phyloP scores from a whole-genome alignment of 2,329 filamentous ascomycete genomes.

The Fusarium guadeloupense region DNA sequence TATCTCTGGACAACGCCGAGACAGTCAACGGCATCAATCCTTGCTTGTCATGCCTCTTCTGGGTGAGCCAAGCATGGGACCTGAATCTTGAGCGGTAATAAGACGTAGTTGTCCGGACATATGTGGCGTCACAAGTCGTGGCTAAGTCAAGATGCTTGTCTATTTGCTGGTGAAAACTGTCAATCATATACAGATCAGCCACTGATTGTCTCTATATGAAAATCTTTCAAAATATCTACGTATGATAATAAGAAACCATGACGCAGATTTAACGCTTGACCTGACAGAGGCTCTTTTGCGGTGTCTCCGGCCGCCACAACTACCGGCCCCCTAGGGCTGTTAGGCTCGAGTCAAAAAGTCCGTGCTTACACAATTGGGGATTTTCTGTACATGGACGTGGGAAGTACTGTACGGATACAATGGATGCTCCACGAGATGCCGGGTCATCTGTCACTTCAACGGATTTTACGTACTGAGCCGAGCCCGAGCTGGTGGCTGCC shows the following conservation, averaged over 20 bases:
- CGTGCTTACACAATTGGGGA: constrained; percentile 7
- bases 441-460: constrained; percentile 31
- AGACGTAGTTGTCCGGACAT: constrained; percentile 12
- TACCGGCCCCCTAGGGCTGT: constrained; percentile 30
- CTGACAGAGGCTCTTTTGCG: constrained; percentile 12
- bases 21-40: constrained; percentile 33
- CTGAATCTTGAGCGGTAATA: constrained; percentile 23
- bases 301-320: constrained; percentile 19
- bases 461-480: constrained; percentile 22
- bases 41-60: constrained; percentile 7
- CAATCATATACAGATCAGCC: background rate
- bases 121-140: constrained; percentile 13
- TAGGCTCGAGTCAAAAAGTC: constrained; percentile 27
- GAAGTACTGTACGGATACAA: constrained; percentile 5
- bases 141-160: constrained; percentile 2
- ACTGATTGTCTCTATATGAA: background rate
- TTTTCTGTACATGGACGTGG: constrained; percentile 16
- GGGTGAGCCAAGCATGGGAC: constrained; percentile 20
- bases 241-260: constrained; percentile 8
- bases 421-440: constrained; percentile 22
- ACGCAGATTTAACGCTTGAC: constrained; percentile 4
- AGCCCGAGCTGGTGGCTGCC: constrained; percentile 25
- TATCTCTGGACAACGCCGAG: constrained; percentile 16
- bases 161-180: constrained; percentile 2
- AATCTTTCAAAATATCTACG: constrained; percentile 1